A percentile compares a stretch with the other conserved stretches of the same genome.
phyloP scores from a whole-genome alignment of 2,329 filamentous ascomycete species.

The Cytospora schulzeri region DNA sequence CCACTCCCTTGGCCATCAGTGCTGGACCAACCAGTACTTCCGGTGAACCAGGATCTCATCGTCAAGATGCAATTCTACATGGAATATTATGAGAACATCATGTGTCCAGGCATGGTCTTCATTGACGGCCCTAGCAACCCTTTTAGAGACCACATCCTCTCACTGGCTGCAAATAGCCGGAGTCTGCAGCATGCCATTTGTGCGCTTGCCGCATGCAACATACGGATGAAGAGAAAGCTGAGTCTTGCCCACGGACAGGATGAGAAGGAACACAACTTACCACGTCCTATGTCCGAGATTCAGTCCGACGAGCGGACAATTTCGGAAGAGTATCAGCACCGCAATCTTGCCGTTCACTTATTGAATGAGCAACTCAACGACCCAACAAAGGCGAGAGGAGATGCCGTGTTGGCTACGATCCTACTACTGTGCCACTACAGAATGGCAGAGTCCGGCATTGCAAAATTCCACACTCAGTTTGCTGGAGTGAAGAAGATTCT shows the following conservation, averaged over 20 bases:
- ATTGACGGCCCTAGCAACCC: conserved; percentile 87
- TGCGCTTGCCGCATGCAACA: conserved; percentile 83
- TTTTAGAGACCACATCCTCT: conserved; percentile 80
- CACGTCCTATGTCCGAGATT: conserved; percentile 39
- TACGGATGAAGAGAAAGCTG: conserved; percentile 79
- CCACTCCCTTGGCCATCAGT: conserved; percentile 52
- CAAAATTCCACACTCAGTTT: conserved; percentile 91
- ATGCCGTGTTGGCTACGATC: conserved; percentile 85
- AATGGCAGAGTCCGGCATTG: conserved; percentile 89
- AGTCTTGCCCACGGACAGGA: conserved; percentile 55
- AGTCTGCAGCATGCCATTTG: conserved; percentile 93
- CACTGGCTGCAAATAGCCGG: conserved; percentile 74
- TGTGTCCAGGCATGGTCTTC: conserved; percentile 88
- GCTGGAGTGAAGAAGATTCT: conserved; percentile 91
- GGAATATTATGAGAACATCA: conserved; percentile 90
- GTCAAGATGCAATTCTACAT: conserved; percentile 85
- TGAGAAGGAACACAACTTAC: conserved; percentile 54
- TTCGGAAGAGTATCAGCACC: conserved; percentile 82
- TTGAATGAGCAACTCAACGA: conserved; percentile 85
- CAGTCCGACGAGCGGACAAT: conserved; percentile 64
- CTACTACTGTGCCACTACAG: conserved; percentile 89
- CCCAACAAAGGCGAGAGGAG: conserved; percentile 72
- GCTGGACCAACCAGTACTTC: conserved; percentile 50
- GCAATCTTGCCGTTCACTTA: conserved; percentile 75
- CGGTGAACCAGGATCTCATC: conserved; percentile 64